Evolutionary conservation across 345 rosid species (phyloP).

Genomic region (Aquilaria yunnanensis): DNA sequence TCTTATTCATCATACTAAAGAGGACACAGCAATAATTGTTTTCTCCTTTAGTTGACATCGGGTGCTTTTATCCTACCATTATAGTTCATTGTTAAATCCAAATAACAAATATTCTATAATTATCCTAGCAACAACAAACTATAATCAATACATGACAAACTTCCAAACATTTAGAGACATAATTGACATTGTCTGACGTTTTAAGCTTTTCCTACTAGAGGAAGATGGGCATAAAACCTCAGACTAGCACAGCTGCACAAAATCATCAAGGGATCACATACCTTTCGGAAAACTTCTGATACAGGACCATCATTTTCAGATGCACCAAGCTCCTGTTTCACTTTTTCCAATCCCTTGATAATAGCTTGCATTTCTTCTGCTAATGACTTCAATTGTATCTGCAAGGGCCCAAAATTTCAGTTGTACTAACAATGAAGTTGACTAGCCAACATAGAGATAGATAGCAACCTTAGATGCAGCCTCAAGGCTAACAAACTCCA

Average conservation of each 20-base stretch:
- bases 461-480: constrained; percentile 69
- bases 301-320: constrained; percentile 96
- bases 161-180: too few relatives aligned
- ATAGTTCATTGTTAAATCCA: too few relatives aligned
- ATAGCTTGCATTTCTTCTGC: constrained; percentile 99
- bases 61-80: too few relatives aligned
- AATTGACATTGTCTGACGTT: too few relatives aligned
- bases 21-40: too few relatives aligned
- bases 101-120: too few relatives aligned
- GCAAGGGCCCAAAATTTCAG: constrained; percentile 20
- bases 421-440: constrained; percentile 7
- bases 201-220: too few relatives aligned
- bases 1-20: too few relatives aligned
- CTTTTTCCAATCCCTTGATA: constrained; percentile 89
- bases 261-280: constrained; percentile 17
- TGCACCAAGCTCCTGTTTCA: constrained; percentile 78
- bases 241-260: neutral
- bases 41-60: too few relatives aligned
- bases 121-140: neutral
- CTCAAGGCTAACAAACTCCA: constrained; percentile 82
- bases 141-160: neutral
- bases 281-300: constrained; percentile 83
- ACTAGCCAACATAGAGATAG: constrained; percentile 10
- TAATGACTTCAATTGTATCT: constrained; percentile 94
- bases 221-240: too few relatives aligned